Evolutionary conservation across 139 green algal genomes (phyloP), one percentile per base, ranked within the genome.

Genomic region (Chlamydomonas incerta): DNA sequence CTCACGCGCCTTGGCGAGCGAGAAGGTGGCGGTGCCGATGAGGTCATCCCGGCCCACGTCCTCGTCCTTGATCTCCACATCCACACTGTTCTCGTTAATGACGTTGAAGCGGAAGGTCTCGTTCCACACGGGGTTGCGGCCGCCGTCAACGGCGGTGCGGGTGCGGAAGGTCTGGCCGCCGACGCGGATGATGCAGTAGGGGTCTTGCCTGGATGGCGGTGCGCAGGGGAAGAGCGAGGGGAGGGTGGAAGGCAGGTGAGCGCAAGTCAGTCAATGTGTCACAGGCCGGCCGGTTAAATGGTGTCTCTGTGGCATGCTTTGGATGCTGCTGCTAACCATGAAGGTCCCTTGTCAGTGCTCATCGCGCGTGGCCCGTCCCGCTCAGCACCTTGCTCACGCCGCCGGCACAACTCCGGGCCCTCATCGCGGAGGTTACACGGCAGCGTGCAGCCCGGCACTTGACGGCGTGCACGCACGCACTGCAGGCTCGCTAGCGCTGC

Each of bases 31-130:
- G 34, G 57, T 52, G 58, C 74, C 74, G 58, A 82, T 82, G 57
- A 57, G 2, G n/a, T 71, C 58, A 24, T 82, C 74, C 24, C 18
- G 14, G 34, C 20, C 14, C n/a, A 72, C 26, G 58, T 63, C 35
- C 21, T 72, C 58, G 29, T 68, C 73, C 60, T 80, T 80, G n/a
- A 80, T 29, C 52, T 80, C 73, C 29, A 85, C 17, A 8, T 70
- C 15, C 9, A 85, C 9, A 26, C 35, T 47, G 50, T 85, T 85
- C 20, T 85, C 80, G 66, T 85, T 85, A 41, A 62, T 77, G 63
- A 68, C 18, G 65, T 85, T 75, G 80, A 85, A 77, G 28, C n/a
- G 68, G n/a, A 87, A 87, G 69, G 81, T 87, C 55, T 87, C 68
- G 26, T 87, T 87, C 81, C 81, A 87, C 29, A 87, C 80, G 28